Evolutionary conservation across 371 early-diverging fungal genomes (phyloP).

Genomic region (Lichtheimia hyalospora): DNA sequence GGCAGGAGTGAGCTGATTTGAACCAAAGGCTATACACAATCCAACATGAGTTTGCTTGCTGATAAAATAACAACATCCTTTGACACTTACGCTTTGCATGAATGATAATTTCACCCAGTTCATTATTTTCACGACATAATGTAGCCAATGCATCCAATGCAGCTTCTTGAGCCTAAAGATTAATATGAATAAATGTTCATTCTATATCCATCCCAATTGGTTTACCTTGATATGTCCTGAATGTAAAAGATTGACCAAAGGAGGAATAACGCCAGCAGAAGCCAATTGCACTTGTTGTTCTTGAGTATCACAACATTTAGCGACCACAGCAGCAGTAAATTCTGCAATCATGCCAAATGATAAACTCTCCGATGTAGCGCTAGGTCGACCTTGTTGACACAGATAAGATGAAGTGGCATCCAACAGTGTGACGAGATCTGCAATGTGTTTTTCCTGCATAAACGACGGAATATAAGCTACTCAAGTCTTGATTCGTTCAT

Average conservation of each 20-base stretch:
- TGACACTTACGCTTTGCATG: conserved; percentile 47
- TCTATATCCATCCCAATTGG: not conserved
- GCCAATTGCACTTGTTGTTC: conserved; percentile 65
- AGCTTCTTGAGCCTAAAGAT: conserved; percentile 68
- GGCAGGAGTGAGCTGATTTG: conserved; percentile 36
- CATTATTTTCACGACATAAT: conserved; percentile 65
- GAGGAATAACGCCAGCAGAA: conserved; percentile 58
- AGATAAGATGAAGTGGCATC: conserved; percentile 27
- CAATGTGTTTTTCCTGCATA: conserved; percentile 43
- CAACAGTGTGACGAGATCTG: conserved; percentile 28
- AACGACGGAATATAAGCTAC: not conserved
- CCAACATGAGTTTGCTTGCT: not conserved
- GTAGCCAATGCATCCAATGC: conserved; percentile 77
- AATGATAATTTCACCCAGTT: conserved; percentile 50
- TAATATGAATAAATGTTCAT: not conserved
- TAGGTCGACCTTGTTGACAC: conserved; percentile 20
- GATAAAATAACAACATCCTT: not conserved
- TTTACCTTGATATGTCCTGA: conserved; percentile 52
- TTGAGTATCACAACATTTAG: conserved; percentile 62
- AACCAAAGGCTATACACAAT: conserved; percentile 19
- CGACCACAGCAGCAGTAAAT: conserved; percentile 66
- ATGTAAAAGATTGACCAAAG: conserved; percentile 59
- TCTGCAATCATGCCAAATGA: conserved; percentile 65
- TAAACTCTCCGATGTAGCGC: conserved; percentile 41
- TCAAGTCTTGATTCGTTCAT: too few species aligned